Evolutionary conservation across 2,329 filamentous ascomycete species (phyloP).

Genomic region (Calonectria hongkongensis): DNA sequence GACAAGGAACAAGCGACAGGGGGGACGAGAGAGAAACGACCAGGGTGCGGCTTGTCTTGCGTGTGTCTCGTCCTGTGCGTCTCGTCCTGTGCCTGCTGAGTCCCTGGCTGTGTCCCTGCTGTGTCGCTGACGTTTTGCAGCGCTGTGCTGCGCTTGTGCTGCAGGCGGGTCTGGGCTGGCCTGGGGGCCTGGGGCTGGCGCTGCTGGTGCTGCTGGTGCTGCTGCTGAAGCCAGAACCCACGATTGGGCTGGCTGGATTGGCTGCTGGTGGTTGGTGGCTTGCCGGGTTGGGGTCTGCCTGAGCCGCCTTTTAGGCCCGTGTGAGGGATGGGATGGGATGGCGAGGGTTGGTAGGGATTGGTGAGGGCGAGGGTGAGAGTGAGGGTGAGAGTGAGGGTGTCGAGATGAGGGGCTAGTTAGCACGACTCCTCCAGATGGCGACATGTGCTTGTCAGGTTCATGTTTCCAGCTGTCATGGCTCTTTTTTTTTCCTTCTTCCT

Average conservation of each 20-base stretch:
- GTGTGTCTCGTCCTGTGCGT: slow-evolving; percentile 12
- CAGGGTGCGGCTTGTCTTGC: slow-evolving; percentile 28
- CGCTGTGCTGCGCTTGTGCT: slow-evolving; percentile 6
- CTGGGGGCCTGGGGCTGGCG: slow-evolving; percentile 6
- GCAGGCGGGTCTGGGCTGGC: slow-evolving; percentile 14
- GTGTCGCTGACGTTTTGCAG: not conserved
- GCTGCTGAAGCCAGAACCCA: not conserved
- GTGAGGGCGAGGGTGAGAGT: too few species aligned
- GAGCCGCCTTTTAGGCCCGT: slow-evolving; percentile 10
- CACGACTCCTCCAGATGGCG: not conserved
- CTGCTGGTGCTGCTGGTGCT: too few species aligned
- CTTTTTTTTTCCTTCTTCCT: not conserved
- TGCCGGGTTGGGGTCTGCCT: not conserved
- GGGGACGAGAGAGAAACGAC: not conserved
- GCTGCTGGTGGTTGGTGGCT: slow-evolving; percentile 10
- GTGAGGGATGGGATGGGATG: too few species aligned
- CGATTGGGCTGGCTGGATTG: not conserved
- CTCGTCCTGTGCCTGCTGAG: slow-evolving; percentile 1
- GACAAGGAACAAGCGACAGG: not conserved
- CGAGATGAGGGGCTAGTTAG: slow-evolving; percentile 1
- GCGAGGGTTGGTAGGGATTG: too few species aligned
- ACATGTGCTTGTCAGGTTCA: not conserved
- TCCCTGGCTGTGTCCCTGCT: not conserved
- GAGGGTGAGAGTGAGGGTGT: not conserved
- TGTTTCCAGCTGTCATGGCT: not conserved